Evolutionary conservation across 768 basidiomycete genomes (phyloP), one percentile per base, ranked within the genome.

Genomic region (Royoungia palumana): DNA sequence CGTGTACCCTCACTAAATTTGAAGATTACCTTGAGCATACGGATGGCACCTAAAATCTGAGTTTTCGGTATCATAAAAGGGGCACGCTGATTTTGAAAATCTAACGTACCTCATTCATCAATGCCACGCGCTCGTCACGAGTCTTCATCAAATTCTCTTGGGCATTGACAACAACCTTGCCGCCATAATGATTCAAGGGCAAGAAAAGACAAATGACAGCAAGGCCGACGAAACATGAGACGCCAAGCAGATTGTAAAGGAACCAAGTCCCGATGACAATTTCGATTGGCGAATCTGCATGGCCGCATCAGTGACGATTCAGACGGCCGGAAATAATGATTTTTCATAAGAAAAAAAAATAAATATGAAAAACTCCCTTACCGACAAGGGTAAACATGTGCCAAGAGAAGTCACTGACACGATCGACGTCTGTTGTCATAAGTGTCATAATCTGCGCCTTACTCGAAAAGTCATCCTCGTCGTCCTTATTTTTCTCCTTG

Each of bases 361-460:
- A n/a, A n/a, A n/a, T n/a, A n/a, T n/a, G n/a, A 8, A 30, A 27
- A 22, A 20, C 13, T 12, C 14, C 60, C 78, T 41, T 53, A 85
- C 87, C 86, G 46, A 91, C 74, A 34, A 91, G 76, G 1, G 85
- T 72, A 62, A 87, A 90, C 44, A 86, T 55, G 62, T 91, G 86
- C 82, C 82, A 88, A 2, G 82, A 70, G 60, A 94, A 89, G 43
- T 94, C 89, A 64, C 85, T 82, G 53, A 94, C 85, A 46, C 93
- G 79, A 64, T 94, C 91, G 24, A 94, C 90, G 56, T 96, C 93
- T 6, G 91, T 93, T 6, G 93, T 94, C 89, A 95, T 94, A 24
- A 95, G 78, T 3, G 89, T 94, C 92, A 95, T 94, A 58, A 96
- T 83, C 70, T 95, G 81, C 6, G 81, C 79, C 61, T 84, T 83